Base-by-base conservation (phyloP, 1,139 yeast species). In the Sugiyamaella novakii region DNA sequence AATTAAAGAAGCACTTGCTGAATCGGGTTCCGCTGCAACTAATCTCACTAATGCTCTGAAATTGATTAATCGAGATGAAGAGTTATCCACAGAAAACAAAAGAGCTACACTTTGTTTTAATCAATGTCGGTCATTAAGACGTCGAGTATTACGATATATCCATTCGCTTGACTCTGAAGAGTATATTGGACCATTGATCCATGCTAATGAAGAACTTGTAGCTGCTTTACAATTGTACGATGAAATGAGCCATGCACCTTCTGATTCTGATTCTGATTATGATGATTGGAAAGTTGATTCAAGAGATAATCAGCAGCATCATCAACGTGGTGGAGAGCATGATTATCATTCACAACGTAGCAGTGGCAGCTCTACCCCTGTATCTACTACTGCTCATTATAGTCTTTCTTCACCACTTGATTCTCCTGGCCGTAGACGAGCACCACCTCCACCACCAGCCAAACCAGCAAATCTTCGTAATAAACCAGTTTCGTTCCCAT, bases 201-300 rank as follows among this genome's bases (percentile, higher is more conserved):
- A 80, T 56, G 95, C 96, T 43, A 92, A 92, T 64, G 98, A 92
- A 61, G 91, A 85, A 62, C 76, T 92, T 55, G 95, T 92, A 8
- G 73, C 72, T 3, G 83, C 89, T 0, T 75, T 92, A 61, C 80
- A 83, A 59, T 69, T 74, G 53, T 89, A 81, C 64, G 96, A 91
- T 55, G 75, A 77, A 47, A 64, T 65, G 59, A 75, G 83, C 54
- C 75, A 76, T 46, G 79, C 79, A 24, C 65, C 75, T 2, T 74
- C 72, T n/a, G 73, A 69, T 40, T 71, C 74, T 1, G 79, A 72
- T 12, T 71, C 66, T 7, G 73, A 65, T 21, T 68, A 66, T 18
- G 60, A 55, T 15, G 61, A 60, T 48, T 59, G 64, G 64, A 52
- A 55, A 12, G 53, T 59, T 15, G 62, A 59, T 28, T 47, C 57